A percentile compares a stretch with the other conserved stretches of the same genome.
phyloP scores from a whole-genome alignment of 768 basidiomycete species.

The Suillus discolor region DNA sequence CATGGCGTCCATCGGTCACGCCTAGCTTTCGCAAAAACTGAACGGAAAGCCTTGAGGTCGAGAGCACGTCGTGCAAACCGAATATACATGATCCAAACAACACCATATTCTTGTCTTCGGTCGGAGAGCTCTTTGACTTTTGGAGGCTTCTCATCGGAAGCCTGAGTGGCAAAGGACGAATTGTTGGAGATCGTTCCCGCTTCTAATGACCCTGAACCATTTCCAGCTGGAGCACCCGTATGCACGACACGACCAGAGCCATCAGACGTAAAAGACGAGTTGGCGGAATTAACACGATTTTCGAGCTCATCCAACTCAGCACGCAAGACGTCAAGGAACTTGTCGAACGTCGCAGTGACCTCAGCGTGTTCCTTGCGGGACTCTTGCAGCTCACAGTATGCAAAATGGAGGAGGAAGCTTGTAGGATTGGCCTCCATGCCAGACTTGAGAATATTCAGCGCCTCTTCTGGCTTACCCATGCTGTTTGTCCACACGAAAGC shows the following conservation, averaged over 20 bases:
- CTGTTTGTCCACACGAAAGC: slow-evolving; percentile 82
- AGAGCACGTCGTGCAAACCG: slow-evolving; percentile 88
- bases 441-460: slow-evolving; percentile 72
- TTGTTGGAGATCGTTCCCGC: slow-evolving; percentile 40
- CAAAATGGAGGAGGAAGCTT: slow-evolving; percentile 91
- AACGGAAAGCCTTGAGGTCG: slow-evolving; percentile 77
- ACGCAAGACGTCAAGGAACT: slow-evolving; percentile 68
- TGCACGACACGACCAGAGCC: slow-evolving; percentile 28
- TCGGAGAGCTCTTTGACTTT: slow-evolving; percentile 56
- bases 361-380: slow-evolving; percentile 62
- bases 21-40: slow-evolving; percentile 80
- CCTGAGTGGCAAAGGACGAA: slow-evolving; percentile 52
- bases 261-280: slow-evolving; percentile 42
- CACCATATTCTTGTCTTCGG: slow-evolving; percentile 68
- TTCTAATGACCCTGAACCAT: slow-evolving; percentile 24
- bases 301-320: slow-evolving; percentile 65
- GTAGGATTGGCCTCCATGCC: slow-evolving; percentile 88
- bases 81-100: slow-evolving; percentile 92
- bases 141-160: slow-evolving; percentile 53
- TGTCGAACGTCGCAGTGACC: slow-evolving; percentile 72
- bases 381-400: slow-evolving; percentile 78
- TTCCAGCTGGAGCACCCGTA: slow-evolving; percentile 23
- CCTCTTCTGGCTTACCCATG: slow-evolving; percentile 81
- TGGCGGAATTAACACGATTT: slow-evolving; percentile 39
- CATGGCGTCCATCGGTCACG: slow-evolving; percentile 78